Percentiles rank a stretch among this genome's conserved stretches.
Evolutionary conservation across 352 stramenopile genomes (phyloP).

Genomic region (Globisporangium orthogonon): DNA sequence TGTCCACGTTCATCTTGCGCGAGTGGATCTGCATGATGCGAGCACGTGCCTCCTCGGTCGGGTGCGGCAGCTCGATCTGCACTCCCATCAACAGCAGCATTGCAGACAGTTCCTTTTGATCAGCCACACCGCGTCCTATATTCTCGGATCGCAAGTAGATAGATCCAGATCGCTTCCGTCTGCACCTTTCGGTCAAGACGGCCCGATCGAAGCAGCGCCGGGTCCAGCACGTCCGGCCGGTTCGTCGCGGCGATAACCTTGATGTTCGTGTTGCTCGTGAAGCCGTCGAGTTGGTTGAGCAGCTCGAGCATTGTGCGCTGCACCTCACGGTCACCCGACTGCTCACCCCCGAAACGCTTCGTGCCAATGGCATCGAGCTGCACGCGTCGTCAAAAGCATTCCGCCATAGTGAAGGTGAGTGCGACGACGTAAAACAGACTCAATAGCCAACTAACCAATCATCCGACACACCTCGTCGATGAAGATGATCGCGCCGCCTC

Average conservation of each 20-base stretch:
- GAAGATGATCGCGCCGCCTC: slow-evolving; percentile 97
- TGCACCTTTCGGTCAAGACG: slow-evolving; percentile 91
- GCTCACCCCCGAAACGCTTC: slow-evolving; percentile 97
- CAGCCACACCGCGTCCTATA: neutral
- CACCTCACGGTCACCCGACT: slow-evolving; percentile 95
- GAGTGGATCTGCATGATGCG: slow-evolving; percentile 98
- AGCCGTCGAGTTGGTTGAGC: slow-evolving; percentile 97
- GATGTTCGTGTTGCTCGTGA: slow-evolving; percentile 98
- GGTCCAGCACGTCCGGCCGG: slow-evolving; percentile 94
- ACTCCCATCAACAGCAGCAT: neutral
- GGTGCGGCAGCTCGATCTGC: slow-evolving; percentile 97
- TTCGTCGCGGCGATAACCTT: slow-evolving; percentile 99
- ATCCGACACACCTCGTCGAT: slow-evolving; percentile 91
- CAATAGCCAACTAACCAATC: neutral
- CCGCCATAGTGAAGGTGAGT: too few relatives aligned
- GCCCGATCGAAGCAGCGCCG: slow-evolving; percentile 92
- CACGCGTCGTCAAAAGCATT: too few relatives aligned
- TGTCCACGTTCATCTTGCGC: slow-evolving; percentile 96
- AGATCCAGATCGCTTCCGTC: neutral
- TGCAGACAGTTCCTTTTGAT: neutral
- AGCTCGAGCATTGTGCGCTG: slow-evolving; percentile 99
- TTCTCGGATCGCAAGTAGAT: too few relatives aligned
- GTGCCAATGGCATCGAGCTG: slow-evolving; percentile 97
- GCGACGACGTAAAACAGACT: too few relatives aligned
- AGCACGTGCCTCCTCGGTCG: slow-evolving; percentile 93